A percentile compares a stretch with the other conserved stretches of the same genome.
Evolutionary conservation across 1,139 yeast genomes (phyloP).

Genomic region (Cylindricascospora bacillispora): DNA sequence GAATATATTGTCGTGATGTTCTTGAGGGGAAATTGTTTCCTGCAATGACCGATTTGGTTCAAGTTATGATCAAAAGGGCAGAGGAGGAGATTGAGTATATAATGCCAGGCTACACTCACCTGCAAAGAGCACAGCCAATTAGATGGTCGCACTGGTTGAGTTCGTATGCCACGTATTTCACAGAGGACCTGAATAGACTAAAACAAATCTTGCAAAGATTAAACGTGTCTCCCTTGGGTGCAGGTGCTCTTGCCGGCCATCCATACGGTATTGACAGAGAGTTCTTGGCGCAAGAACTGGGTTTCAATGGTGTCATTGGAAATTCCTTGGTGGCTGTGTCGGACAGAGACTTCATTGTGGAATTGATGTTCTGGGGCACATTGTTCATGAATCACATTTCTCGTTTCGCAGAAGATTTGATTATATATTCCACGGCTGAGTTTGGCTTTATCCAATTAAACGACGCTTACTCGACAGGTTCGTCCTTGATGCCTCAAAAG

Average conservation of each 20-base stretch:
- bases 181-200: conserved; percentile 79
- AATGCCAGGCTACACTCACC: conserved; percentile 98
- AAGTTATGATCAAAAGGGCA: conserved; percentile 62
- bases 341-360: conserved; percentile 95
- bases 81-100: conserved; percentile 74
- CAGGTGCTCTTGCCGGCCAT: conserved; percentile 98
- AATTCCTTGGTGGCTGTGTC: conserved; percentile 91
- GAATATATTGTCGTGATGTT: conserved; percentile 79
- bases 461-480: conserved; percentile 97
- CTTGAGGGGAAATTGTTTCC: conserved; percentile 46
- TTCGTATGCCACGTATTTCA: conserved; percentile 86
- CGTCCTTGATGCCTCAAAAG: conserved; percentile 98
- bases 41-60: conserved; percentile 48
- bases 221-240: conserved; percentile 84
- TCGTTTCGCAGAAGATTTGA: conserved; percentile 85
- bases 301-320: conserved; percentile 78
- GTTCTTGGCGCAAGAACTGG: conserved; percentile 63
- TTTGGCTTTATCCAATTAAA: conserved; percentile 88
- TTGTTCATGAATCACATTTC: conserved; percentile 91
- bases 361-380: conserved; percentile 95
- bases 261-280: conserved; percentile 97
- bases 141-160: conserved; percentile 98
- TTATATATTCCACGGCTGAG: conserved; percentile 93
- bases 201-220: conserved; percentile 69
- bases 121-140: conserved; percentile 98